Base-by-base conservation (phyloP, 495 filamentous ascomycete genomes). In the Clohesyomyces aquaticus region DNA sequence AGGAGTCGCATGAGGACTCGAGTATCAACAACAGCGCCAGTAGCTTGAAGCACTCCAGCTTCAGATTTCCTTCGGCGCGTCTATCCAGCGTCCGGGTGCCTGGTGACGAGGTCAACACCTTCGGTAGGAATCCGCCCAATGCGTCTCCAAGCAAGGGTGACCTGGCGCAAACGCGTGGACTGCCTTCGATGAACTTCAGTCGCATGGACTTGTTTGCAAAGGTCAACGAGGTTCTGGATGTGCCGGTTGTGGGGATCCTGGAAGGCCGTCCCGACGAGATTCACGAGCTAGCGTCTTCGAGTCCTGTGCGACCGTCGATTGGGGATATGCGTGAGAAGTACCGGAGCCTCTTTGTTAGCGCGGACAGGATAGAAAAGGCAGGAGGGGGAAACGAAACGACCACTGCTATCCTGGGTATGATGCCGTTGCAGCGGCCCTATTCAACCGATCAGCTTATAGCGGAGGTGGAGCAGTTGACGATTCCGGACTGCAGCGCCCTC, bases 101-200 rank as follows among this genome's bases (percentile, higher is more conserved):
- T 3, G 45, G 46, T 4, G 63, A 70, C 32, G 59, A 61, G 4
- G 25, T 22, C n/a, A n/a, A 42, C 12, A 14, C 53, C 25, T 68
- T 56, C 35, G 38, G 56, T 8, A 72, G 55, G 55, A 67, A 60
- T 59, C 67, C 65, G 26, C 65, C 67, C 50, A 55, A 59, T 16
- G 35, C 27, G 42, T 65, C 65, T 19, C 21, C 23, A 16, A 47
- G n/a, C 1, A 43, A 46, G 25, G 63, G 65, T 22, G 28, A 66
- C 16, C 52, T 75, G 16, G 63, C 63, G 26, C 70, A 75, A 38
- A 69, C 63, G 29, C 67, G 71, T 10, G 68, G 67, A 25, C 59
- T 77, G 19, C 75, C 75, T 1, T 77, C 75, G 1, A 66, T 77
- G 43, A 75, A 75, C 58, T 75, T 77, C 67, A 77, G 75, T 50